Evolutionary conservation across 306 rosid genomes (phyloP).

Genomic region (Mimosa bimucronata): DNA sequence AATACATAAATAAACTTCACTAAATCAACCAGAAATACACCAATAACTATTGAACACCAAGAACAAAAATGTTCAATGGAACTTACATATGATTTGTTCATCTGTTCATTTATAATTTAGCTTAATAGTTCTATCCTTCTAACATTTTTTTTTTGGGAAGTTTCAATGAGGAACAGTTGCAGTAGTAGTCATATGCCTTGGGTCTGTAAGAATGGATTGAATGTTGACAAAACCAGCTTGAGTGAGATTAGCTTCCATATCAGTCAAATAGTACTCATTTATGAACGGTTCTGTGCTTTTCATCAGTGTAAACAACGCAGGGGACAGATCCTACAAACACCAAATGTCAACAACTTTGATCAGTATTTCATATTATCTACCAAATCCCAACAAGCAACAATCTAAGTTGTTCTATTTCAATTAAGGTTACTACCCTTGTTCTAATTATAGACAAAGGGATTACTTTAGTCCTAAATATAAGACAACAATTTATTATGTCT

Average conservation of each 20-base stretch:
- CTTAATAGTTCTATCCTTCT: not conserved
- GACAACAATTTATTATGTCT: too few species aligned
- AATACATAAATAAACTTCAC: not conserved
- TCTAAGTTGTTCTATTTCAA: too few species aligned
- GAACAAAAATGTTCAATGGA: too few species aligned
- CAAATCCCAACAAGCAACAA: too few species aligned
- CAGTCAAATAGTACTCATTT: slow-evolving; percentile 68
- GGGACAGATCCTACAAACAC: slow-evolving; percentile 57
- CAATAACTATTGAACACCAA: not conserved
- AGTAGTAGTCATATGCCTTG: slow-evolving; percentile 63
- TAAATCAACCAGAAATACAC: not conserved
- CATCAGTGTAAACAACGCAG: slow-evolving; percentile 59
- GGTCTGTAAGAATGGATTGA: slow-evolving; percentile 56
- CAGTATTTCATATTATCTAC: not conserved
- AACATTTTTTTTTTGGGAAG: too few species aligned
- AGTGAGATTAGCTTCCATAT: slow-evolving; percentile 54
- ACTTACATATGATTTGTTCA: not conserved
- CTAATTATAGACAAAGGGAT: too few species aligned
- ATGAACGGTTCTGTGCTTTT: slow-evolving; percentile 74
- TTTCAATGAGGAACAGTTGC: slow-evolving; percentile 54
- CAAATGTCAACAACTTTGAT: slow-evolving; percentile 14
- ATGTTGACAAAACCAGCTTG: slow-evolving; percentile 59
- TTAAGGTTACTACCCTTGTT: too few species aligned
- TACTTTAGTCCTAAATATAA: too few species aligned
- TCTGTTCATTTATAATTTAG: not conserved